Conservation (phyloP, 768 basidiomycete genomes). For the Neoboletus brunneissimus region DNA sequence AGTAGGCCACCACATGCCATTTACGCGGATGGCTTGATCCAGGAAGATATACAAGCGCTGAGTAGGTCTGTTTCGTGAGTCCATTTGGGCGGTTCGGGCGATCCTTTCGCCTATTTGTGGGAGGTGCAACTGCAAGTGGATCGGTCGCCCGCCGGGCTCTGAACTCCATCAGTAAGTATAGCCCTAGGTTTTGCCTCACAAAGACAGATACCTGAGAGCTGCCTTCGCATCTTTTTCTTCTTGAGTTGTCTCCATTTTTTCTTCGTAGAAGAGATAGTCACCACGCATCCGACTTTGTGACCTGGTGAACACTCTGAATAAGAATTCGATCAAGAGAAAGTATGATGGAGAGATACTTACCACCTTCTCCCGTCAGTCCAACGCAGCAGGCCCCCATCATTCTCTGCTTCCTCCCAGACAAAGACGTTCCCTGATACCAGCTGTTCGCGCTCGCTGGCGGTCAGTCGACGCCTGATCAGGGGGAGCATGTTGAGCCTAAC, state of each 20-base stretch:
- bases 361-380: slow-evolving; percentile 85
- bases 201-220: slow-evolving; percentile 55
- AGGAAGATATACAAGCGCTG: slow-evolving; percentile 67
- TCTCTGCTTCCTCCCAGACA: slow-evolving; percentile 83
- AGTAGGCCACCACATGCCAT: slow-evolving; percentile 86
- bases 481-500: slow-evolving; percentile 69
- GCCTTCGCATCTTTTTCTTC: slow-evolving; percentile 80
- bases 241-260: slow-evolving; percentile 76
- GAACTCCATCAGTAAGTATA: slow-evolving; percentile 12
- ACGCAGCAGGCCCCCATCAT: slow-evolving; percentile 61
- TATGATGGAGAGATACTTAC: slow-evolving; percentile 34
- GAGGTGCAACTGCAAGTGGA: slow-evolving; percentile 53
- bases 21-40: slow-evolving; percentile 57
- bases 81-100: slow-evolving; percentile 76
- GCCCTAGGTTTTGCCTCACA: background rate
- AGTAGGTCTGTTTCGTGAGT: slow-evolving; percentile 85
- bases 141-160: slow-evolving; percentile 62
- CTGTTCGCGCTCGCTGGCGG: slow-evolving; percentile 65
- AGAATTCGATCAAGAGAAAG: slow-evolving; percentile 1
- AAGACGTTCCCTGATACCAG: slow-evolving; percentile 73
- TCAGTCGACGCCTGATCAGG: slow-evolving; percentile 67
- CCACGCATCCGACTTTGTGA: slow-evolving; percentile 84
- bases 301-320: slow-evolving; percentile 38
- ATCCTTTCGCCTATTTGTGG: slow-evolving; percentile 69
- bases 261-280: slow-evolving; percentile 81